Base-by-base conservation (phyloP, 139 green algal species). In the Ettlia oleoabundans region DNA sequence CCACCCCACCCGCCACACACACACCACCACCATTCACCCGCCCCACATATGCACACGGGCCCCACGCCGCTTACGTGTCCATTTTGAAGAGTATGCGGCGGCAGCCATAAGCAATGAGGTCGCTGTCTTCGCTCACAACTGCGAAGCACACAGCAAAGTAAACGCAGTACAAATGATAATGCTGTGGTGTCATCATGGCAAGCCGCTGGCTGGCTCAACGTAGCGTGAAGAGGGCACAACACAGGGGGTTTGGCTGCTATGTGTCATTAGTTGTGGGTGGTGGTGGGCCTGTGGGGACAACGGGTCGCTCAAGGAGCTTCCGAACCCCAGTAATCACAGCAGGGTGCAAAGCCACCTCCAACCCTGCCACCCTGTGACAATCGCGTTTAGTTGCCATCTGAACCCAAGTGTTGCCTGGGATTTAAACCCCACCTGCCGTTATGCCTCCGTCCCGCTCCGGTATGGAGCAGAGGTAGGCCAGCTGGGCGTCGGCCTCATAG, bases 401-500 rank as follows among this genome's bases (percentile, higher is more conserved):
- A 30, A 28, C 32, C 7, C 32, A 18, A 42, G 65, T 19, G 51
- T 10, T 28, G n/a, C n/a, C n/a, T n/a, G n/a, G n/a, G n/a, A n/a
- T n/a, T n/a, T n/a, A n/a, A n/a, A n/a, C n/a, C 55, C 55, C 72
- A 80, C 73, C 73, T 19, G 73, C 73, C 35, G 66, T 64, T 30
- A 91, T 73, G 43, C 84, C 78, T 9, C 88, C 88, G 9, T 85
- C n/a, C 87, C 97, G 92, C 90, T 97, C 94, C 0, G 95, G 84
- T 6, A 77, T 85, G 3, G 90, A 70, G 5, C 92, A 91, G 70
- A 98, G 75, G 90, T 96, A 95, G 7, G 91, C 90, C 92, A 99
- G 95, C 92, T 99, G 96, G 0, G 95, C 94, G 82, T 99, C 97
- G 0, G 97, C 97, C 67, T 99, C 97, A 85, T 99, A 99, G 0